A percentile compares a stretch with the other conserved stretches of the same genome.
These are phyloP conservation scores for Calonectria naviculata DNA, from an alignment of 2,329 filamentous ascomycete species.

Conservation along the genomic window DNA sequence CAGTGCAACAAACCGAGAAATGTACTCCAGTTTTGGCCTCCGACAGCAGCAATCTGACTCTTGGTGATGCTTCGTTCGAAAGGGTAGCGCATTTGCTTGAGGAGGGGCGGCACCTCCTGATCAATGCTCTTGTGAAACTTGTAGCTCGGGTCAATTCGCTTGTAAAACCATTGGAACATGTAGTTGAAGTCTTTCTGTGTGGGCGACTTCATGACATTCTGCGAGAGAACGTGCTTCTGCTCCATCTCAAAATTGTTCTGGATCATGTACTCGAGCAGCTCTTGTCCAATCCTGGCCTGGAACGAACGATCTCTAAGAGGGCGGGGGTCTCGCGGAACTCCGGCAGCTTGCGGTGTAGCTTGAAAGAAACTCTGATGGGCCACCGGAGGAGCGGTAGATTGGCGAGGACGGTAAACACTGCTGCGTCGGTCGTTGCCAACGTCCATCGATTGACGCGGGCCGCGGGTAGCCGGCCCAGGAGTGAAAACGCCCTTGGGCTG, in stretches of 20 bases:
- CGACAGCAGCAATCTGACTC: constrained; percentile 93
- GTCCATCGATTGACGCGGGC: constrained; percentile 58
- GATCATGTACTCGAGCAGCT: constrained; percentile 90
- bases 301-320: constrained; percentile 85
- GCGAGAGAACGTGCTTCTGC: constrained; percentile 93
- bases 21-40: constrained; percentile 96
- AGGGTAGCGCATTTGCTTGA: constrained; percentile 94
- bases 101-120: constrained; percentile 89
- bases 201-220: constrained; percentile 91
- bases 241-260: constrained; percentile 98
- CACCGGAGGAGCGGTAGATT: constrained; percentile 74
- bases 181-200: constrained; percentile 98
- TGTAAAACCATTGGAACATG: constrained; percentile 99
- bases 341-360: constrained; percentile 82
- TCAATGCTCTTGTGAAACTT: constrained; percentile 95
- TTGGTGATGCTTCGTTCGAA: constrained; percentile 97
- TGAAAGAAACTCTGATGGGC: constrained; percentile 95
- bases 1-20: constrained; percentile 95
- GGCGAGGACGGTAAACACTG: constrained; percentile 81
- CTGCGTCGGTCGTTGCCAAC: constrained; percentile 70
- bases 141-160: constrained; percentile 93
- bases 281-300: constrained; percentile 85
- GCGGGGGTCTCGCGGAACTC: constrained; percentile 86
- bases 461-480: constrained; percentile 60
- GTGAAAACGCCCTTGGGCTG: constrained; percentile 76